These are phyloP conservation scores for Gossypium raimondii DNA, from an alignment of 345 rosid genomes.

Conservation along the genomic window DNA sequence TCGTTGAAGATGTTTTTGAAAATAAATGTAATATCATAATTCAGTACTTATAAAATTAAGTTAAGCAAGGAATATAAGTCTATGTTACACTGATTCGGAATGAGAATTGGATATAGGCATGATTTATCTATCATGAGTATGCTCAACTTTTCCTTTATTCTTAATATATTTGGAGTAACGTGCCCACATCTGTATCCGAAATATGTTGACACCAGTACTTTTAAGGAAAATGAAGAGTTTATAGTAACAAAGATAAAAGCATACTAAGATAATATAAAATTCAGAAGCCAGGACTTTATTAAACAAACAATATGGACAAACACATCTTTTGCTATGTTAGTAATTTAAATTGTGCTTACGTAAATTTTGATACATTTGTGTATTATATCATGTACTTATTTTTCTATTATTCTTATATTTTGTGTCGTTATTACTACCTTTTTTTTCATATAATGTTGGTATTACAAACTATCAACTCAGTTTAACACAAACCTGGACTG, in stretches of 20 bases:
- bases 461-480: not conserved
- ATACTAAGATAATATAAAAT: no score
- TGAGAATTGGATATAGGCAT: not conserved
- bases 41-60: not conserved
- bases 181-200: no score
- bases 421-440: not conserved
- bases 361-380: no score
- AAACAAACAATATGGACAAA: no score
- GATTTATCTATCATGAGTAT: not conserved
- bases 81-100: not conserved
- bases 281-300: no score
- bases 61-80: not conserved
- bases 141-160: not conserved
- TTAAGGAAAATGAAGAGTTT: no score
- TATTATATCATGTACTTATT: no score
- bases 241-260: no score
- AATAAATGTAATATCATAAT: not conserved
- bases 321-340: no score
- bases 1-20: not conserved
- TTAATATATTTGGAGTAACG: no score
- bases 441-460: not conserved
- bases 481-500: slow-evolving; percentile 67
- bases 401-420: not conserved
- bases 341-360: no score
- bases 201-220: no score